Conservation (phyloP, 371 early-diverging fungal species). For the Capillidium rhysosporum region DNA sequence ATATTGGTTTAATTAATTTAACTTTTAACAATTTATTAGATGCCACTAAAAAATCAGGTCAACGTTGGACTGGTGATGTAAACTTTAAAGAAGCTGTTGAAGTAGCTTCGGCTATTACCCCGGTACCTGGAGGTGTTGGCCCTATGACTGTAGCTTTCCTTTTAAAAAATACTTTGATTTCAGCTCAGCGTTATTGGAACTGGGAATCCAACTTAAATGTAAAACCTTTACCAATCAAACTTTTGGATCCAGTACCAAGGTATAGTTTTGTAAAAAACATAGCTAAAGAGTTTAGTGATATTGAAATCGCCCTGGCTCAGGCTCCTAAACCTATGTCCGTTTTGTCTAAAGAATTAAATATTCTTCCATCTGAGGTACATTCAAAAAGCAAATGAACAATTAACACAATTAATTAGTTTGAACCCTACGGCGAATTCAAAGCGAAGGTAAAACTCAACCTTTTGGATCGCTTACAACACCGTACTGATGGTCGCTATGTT, state of each 20-base stretch:
- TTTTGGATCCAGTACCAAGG: conserved; percentile 26
- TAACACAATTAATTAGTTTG: conserved; percentile 25
- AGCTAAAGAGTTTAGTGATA: conserved; percentile 62
- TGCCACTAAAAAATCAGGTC: conserved; percentile 61
- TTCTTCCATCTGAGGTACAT: conserved; percentile 36
- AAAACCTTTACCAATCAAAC: conserved; percentile 35
- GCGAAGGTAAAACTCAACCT: conserved; percentile 75
- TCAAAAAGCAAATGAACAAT: background rate
- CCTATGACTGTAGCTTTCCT: conserved; percentile 97
- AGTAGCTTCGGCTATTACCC: conserved; percentile 64
- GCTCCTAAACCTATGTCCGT: conserved; percentile 59
- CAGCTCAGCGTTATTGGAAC: conserved; percentile 53
- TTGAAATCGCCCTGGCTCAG: conserved; percentile 78
- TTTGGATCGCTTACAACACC: conserved; percentile 53
- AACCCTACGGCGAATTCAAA: conserved; percentile 70
- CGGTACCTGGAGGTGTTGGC: conserved; percentile 93
- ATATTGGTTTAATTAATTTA: background rate
- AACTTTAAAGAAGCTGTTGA: conserved; percentile 43
- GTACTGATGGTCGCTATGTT: conserved; percentile 73
- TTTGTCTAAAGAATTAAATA: conserved; percentile 68
- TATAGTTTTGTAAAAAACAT: conserved; percentile 5
- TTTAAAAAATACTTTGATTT: conserved; percentile 55
- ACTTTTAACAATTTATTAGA: conserved; percentile 19
- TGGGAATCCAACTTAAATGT: conserved; percentile 25
- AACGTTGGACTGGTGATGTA: conserved; percentile 84